Evolutionary conservation across 345 rosid genomes (phyloP).

Genomic region (Salix viminalis): DNA sequence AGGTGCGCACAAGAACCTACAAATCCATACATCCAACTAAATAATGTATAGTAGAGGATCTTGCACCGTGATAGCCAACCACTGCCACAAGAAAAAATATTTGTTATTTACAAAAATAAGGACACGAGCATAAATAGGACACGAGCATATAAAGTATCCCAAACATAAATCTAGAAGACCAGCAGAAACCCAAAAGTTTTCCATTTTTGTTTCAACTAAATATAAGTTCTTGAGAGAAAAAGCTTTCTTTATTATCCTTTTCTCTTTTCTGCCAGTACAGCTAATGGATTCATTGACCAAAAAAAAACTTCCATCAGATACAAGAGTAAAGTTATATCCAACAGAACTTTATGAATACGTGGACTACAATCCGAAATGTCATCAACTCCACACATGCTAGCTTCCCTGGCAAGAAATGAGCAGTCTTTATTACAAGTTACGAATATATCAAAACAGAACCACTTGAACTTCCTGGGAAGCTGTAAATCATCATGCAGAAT

Average conservation of each 20-base stretch:
- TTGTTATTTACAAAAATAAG: background rate
- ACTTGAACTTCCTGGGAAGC: background rate
- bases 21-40: slow-evolving; percentile 82
- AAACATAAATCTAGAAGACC: background rate
- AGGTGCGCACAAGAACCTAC: slow-evolving; percentile 83
- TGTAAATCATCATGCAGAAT: background rate
- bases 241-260: background rate
- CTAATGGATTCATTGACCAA: background rate
- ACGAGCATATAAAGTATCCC: background rate
- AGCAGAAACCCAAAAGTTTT: background rate
- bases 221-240: background rate
- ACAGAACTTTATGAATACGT: background rate
- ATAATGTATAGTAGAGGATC: slow-evolving; percentile 61
- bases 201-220: background rate
- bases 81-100: slow-evolving; percentile 38
- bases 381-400: background rate
- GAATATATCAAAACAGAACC: no score
- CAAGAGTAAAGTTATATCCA: background rate
- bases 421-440: background rate
- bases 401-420: background rate
- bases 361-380: background rate
- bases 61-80: slow-evolving; percentile 72
- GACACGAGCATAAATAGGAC: background rate
- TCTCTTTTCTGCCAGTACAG: background rate
- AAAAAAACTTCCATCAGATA: background rate